A percentile compares a stretch with the other conserved stretches of the same genome.
phyloP scores from a whole-genome alignment of 2,329 filamentous ascomycete genomes.

The Pezicula neosporulosa region DNA sequence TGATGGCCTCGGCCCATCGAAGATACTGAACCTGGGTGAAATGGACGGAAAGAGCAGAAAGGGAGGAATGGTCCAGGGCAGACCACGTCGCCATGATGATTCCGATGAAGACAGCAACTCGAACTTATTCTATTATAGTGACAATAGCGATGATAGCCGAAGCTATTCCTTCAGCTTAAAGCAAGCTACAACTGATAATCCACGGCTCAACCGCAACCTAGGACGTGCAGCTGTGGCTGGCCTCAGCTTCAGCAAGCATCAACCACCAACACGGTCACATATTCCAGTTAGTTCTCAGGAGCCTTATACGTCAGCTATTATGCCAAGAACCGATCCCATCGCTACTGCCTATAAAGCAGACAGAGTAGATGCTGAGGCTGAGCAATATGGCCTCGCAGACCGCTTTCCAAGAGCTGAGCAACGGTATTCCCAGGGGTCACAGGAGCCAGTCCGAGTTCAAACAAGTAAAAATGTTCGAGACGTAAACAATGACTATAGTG shows the following conservation, averaged over 20 bases:
- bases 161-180: slow-evolving; percentile 9
- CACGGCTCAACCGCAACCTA: slow-evolving; percentile 5
- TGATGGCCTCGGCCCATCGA: background rate
- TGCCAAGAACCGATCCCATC: slow-evolving; percentile 11
- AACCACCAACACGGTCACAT: slow-evolving; percentile 6
- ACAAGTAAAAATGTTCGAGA: too few relatives aligned
- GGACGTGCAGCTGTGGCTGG: slow-evolving; percentile 6
- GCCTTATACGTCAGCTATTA: background rate
- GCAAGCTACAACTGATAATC: slow-evolving; percentile 12
- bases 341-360: slow-evolving; percentile 21
- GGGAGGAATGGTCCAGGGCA: background rate
- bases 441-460: too few relatives aligned
- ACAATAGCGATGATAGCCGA: slow-evolving; percentile 7
- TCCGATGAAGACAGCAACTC: slow-evolving; percentile 9
- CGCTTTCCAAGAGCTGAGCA: slow-evolving; percentile 2
- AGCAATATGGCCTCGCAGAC: slow-evolving; percentile 13
- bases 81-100: slow-evolving; percentile 3
- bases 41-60: background rate
- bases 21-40: too few relatives aligned
- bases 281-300: slow-evolving; percentile 17
- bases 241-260: slow-evolving; percentile 18
- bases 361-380: slow-evolving; percentile 19
- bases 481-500: too few relatives aligned
- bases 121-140: slow-evolving; percentile 5
- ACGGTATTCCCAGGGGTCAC: background rate